These are phyloP conservation scores for Phialophora macrospora DNA, from an alignment of 2,329 filamentous ascomycete species.

Conservation along the genomic window DNA sequence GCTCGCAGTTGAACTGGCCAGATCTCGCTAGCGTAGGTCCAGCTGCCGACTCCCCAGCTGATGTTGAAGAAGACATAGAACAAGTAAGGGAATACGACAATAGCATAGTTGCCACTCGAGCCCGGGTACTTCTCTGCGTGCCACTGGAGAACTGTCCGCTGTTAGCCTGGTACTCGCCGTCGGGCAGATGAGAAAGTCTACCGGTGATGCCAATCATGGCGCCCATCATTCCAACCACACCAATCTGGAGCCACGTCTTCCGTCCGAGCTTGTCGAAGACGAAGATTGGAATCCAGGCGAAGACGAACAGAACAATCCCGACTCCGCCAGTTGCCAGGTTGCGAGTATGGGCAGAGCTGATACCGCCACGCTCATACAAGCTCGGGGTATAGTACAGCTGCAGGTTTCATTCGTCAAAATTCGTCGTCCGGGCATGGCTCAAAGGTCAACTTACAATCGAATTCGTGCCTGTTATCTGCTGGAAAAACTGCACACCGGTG, in stretches of 20 bases:
- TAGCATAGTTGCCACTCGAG: constrained; percentile 52
- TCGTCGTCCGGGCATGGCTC: no score
- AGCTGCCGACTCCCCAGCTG: constrained; percentile 54
- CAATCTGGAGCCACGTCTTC: constrained; percentile 34
- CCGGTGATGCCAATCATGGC: constrained; percentile 24
- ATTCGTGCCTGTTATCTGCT: no score
- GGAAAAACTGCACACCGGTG: no score
- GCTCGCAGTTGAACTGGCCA: constrained; percentile 52
- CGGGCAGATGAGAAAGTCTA: constrained; percentile 2
- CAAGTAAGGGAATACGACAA: constrained; percentile 54
- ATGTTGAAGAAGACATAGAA: constrained; percentile 52
- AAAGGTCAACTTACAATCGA: no score
- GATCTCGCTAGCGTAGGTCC: constrained; percentile 42
- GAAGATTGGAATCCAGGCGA: constrained; percentile 53
- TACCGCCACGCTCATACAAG: no score
- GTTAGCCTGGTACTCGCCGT: no score
- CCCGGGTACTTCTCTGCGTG: constrained; percentile 42
- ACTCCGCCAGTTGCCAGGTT: constrained; percentile 41
- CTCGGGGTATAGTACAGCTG: no score
- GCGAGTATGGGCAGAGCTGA: no score
- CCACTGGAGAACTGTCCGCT: no score
- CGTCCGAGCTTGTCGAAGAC: constrained; percentile 52
- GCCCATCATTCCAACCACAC: constrained; percentile 24
- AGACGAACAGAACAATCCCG: constrained; percentile 55
- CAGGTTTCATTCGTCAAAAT: no score